These are phyloP conservation scores for Fusarium chlamydosporum DNA, from an alignment of 2,329 filamentous ascomycete genomes.

Conservation along the genomic window DNA sequence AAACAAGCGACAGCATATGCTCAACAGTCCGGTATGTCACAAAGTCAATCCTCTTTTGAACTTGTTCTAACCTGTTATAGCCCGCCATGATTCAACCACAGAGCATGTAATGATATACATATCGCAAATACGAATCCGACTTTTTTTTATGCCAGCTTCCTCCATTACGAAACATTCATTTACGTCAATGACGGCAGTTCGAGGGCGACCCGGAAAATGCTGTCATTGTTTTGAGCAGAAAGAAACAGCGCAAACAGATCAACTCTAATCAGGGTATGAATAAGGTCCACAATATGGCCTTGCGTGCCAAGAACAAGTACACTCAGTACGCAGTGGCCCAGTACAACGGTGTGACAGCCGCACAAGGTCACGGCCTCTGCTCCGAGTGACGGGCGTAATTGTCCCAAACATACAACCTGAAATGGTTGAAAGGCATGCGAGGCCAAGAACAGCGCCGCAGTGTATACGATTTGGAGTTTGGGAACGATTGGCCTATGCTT, in stretches of 20 bases:
- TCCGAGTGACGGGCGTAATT: slow-evolving; percentile 50
- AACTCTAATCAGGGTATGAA: slow-evolving; percentile 37
- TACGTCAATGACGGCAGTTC: slow-evolving; percentile 41
- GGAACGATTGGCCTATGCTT: slow-evolving; percentile 35
- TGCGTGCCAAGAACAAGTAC: slow-evolving; percentile 34
- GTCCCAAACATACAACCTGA: slow-evolving; percentile 48
- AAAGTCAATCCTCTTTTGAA: neutral
- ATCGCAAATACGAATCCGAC: slow-evolving; percentile 41
- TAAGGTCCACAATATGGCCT: slow-evolving; percentile 35
- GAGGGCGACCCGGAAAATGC: slow-evolving; percentile 46
- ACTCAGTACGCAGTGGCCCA: slow-evolving; percentile 43
- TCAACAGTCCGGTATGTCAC: slow-evolving; percentile 91
- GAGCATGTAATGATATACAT: slow-evolving; percentile 61
- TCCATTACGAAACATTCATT: slow-evolving; percentile 44
- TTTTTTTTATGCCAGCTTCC: slow-evolving; percentile 40
- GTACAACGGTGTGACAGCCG: slow-evolving; percentile 53
- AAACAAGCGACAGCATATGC: slow-evolving; percentile 93
- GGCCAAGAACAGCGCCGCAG: slow-evolving; percentile 31
- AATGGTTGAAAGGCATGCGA: slow-evolving; percentile 49
- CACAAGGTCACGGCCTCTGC: slow-evolving; percentile 45
- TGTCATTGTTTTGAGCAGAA: slow-evolving; percentile 38
- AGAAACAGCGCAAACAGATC: slow-evolving; percentile 38
- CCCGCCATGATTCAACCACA: slow-evolving; percentile 70
- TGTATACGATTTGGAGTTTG: slow-evolving; percentile 41
- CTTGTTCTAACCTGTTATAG: slow-evolving; percentile 53